Evolutionary conservation across 495 filamentous ascomycete species (phyloP).

Genomic region (Penicillium salamii): DNA sequence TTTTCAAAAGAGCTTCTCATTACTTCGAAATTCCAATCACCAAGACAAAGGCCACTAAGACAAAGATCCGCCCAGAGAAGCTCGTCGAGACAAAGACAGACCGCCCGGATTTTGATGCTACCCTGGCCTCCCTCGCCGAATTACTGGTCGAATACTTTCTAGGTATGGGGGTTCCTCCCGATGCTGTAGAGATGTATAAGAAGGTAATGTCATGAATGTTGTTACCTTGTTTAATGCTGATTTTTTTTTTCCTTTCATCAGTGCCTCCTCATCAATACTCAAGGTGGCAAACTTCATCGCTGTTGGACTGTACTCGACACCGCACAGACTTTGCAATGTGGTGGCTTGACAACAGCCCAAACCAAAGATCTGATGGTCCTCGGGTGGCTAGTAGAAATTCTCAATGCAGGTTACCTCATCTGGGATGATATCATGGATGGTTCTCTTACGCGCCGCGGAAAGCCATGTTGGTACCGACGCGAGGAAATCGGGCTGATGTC

Average conservation of each 20-base stretch:
- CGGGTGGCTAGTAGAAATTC: slow-evolving; percentile 87
- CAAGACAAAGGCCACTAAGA: not conserved
- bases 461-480: slow-evolving; percentile 82
- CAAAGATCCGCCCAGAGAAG: too few species aligned
- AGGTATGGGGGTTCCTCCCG: not conserved
- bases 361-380: slow-evolving; percentile 31
- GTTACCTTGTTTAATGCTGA: too few species aligned
- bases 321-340: not conserved
- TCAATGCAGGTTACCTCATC: slow-evolving; percentile 88
- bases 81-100: too few species aligned
- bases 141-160: not conserved
- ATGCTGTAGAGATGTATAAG: not conserved
- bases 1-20: too few species aligned
- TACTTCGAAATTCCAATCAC: not conserved
- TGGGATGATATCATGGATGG: slow-evolving; percentile 84
- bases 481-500: slow-evolving; percentile 80
- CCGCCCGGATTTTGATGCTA: not conserved
- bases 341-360: not conserved
- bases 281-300: not conserved
- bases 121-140: not conserved
- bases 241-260: too few species aligned
- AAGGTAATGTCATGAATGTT: too few species aligned
- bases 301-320: not conserved
- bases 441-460: slow-evolving; percentile 75
- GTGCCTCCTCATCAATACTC: not conserved